Percentiles rank a stretch among this genome's conserved stretches.
phyloP scores from a whole-genome alignment of 202 grass and related monocot genomes.

The Schoenoplectus triqueter region DNA sequence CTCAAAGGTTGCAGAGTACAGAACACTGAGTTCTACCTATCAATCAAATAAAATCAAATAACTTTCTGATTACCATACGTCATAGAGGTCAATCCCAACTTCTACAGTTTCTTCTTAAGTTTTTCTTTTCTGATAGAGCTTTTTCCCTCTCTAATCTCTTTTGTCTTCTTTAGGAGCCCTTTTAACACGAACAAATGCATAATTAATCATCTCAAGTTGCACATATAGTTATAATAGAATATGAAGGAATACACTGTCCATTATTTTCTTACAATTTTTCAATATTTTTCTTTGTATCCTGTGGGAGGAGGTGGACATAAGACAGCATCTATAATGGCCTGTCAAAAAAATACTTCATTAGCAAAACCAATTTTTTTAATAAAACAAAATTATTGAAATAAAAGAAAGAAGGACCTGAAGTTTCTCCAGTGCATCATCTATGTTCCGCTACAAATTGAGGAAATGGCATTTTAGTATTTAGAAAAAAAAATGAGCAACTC shows the following conservation, averaged over 20 bases:
- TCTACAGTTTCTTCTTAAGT: constrained; percentile 61
- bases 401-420: constrained; percentile 62
- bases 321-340: constrained; percentile 95
- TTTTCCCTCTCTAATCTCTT: constrained; percentile 88
- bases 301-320: constrained; percentile 94
- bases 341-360: constrained; percentile 34
- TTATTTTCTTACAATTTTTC: constrained; percentile 77
- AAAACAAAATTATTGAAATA: neutral
- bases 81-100: constrained; percentile 69
- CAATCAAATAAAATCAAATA: neutral
- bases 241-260: constrained; percentile 29
- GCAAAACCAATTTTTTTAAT: constrained; percentile 28
- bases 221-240: constrained; percentile 13
- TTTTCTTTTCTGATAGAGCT: constrained; percentile 80
- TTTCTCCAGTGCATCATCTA: constrained; percentile 92
- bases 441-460: constrained; percentile 77
- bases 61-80: constrained; percentile 21
- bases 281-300: constrained; percentile 91
- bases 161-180: constrained; percentile 74
- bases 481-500: constrained; percentile 1
- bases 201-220: constrained; percentile 15
- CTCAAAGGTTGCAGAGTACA: neutral
- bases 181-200: constrained; percentile 33
- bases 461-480: neutral
- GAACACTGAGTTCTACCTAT: constrained; percentile 19